Percentiles rank a stretch among this genome's conserved stretches.
These are phyloP conservation scores for Endothia cerciana DNA, from an alignment of 2,329 filamentous ascomycete genomes.

Conservation along the genomic window DNA sequence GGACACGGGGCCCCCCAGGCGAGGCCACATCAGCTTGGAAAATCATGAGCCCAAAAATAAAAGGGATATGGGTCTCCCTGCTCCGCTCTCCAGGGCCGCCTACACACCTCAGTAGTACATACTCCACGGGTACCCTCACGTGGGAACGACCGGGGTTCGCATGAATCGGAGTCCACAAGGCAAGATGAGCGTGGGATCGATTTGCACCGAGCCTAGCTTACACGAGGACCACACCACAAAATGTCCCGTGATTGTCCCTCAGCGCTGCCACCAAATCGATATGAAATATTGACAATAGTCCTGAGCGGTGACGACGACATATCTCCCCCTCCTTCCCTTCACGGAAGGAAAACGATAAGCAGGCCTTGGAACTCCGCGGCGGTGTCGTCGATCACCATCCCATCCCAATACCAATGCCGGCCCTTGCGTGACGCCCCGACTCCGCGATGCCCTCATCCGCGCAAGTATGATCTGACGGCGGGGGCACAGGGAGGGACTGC, in stretches of 20 bases:
- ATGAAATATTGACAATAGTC: conserved; percentile 29
- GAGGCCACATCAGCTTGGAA: not conserved
- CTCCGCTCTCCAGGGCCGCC: no score
- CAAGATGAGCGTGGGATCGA: conserved; percentile 26
- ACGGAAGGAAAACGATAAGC: not conserved
- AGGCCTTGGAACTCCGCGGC: not conserved
- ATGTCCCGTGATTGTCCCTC: conserved; percentile 13
- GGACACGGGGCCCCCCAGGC: not conserved
- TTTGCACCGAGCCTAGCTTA: conserved; percentile 10
- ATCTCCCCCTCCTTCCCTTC: not conserved
- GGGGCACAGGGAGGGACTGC: not conserved
- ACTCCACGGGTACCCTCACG: conserved; percentile 8
- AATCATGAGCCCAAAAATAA: not conserved
- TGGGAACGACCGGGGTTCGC: conserved; percentile 27
- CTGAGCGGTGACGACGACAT: conserved; percentile 19
- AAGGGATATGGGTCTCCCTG: not conserved
- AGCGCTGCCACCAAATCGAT: conserved; percentile 7
- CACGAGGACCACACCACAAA: conserved; percentile 8
- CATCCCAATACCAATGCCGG: not conserved
- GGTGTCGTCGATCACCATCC: not conserved
- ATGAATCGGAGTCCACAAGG: conserved; percentile 29
- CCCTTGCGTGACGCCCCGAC: not conserved
- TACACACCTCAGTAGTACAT: not conserved
- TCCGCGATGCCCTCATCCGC: not conserved
- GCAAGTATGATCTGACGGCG: not conserved